phyloP scores from a whole-genome alignment of 2,329 filamentous ascomycete species.

The Diaporthe longicolla region DNA sequence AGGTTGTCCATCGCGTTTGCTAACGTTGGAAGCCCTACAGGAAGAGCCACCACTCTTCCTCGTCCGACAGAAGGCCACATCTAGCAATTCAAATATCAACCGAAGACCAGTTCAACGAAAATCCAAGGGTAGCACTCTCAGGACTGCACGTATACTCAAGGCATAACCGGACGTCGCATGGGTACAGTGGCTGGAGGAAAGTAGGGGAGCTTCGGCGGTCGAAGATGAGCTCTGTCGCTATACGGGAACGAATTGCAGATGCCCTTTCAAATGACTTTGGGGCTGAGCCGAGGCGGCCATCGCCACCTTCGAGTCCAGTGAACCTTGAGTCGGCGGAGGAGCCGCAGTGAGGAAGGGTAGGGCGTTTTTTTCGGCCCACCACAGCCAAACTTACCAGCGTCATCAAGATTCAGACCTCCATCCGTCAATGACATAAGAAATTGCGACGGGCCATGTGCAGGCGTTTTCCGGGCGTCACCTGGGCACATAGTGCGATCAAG shows the following conservation, averaged over 20 bases:
- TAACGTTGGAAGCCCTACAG: not conserved
- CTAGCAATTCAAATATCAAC: not conserved
- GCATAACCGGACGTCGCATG: not conserved
- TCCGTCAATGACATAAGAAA: too few relatives aligned
- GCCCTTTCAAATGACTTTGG: not conserved
- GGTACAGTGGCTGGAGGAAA: not conserved
- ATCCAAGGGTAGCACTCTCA: not conserved
- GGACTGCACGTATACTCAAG: not conserved
- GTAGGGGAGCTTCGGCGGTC: not conserved
- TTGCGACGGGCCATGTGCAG: too few relatives aligned
- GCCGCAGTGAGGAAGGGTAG: not conserved
- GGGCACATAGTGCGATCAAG: too few relatives aligned
- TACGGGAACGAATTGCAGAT: not conserved
- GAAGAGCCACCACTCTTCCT: not conserved
- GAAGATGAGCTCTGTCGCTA: not conserved
- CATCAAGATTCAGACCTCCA: too few relatives aligned
- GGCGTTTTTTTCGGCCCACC: not conserved
- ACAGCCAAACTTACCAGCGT: not conserved
- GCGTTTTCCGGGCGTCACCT: too few relatives aligned
- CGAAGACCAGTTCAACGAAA: not conserved
- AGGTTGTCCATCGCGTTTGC: not conserved
- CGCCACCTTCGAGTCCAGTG: not conserved
- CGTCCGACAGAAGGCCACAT: not conserved
- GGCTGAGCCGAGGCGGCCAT: not conserved
- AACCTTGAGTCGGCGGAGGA: not conserved